phyloP scores from a whole-genome alignment of 495 filamentous ascomycete genomes.

The Podospora sp. region DNA sequence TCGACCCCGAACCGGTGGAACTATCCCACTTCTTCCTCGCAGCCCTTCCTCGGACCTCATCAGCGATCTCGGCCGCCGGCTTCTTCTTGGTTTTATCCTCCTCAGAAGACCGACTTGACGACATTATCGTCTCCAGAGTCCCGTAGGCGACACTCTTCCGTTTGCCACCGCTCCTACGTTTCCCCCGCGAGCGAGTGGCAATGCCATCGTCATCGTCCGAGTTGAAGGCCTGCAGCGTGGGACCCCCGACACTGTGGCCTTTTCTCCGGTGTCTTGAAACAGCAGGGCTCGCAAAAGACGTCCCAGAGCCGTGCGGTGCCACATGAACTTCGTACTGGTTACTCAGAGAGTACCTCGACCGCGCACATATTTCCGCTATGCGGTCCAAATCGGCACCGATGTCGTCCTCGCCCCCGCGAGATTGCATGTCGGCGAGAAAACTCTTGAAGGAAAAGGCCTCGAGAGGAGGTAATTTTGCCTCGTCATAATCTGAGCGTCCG shows the following conservation, averaged over 20 bases:
- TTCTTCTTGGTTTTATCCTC: constrained; percentile 55
- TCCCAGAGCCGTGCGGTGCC: constrained; percentile 54
- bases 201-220: constrained; percentile 49
- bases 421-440: constrained; percentile 55
- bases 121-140: constrained; percentile 61
- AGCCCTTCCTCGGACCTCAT: constrained; percentile 51
- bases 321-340: constrained; percentile 65
- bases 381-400: constrained; percentile 55
- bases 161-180: constrained; percentile 36
- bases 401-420: constrained; percentile 31
- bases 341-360: constrained; percentile 56
- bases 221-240: constrained; percentile 52
- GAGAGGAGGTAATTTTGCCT: constrained; percentile 49
- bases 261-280: constrained; percentile 27
- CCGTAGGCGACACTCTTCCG: constrained; percentile 53
- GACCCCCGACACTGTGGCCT: constrained; percentile 33
- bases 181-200: constrained; percentile 24
- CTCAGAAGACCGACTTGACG: constrained; percentile 57
- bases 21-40: constrained; percentile 32
- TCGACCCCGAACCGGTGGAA: constrained; percentile 29
- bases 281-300: constrained; percentile 34
- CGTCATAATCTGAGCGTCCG: constrained; percentile 25
- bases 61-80: constrained; percentile 50
- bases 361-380: constrained; percentile 61
- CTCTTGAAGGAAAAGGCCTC: constrained; percentile 63